These are phyloP conservation scores for Arthrinium phaeospermum DNA, from an alignment of 2,329 filamentous ascomycete species.

Conservation along the genomic window DNA sequence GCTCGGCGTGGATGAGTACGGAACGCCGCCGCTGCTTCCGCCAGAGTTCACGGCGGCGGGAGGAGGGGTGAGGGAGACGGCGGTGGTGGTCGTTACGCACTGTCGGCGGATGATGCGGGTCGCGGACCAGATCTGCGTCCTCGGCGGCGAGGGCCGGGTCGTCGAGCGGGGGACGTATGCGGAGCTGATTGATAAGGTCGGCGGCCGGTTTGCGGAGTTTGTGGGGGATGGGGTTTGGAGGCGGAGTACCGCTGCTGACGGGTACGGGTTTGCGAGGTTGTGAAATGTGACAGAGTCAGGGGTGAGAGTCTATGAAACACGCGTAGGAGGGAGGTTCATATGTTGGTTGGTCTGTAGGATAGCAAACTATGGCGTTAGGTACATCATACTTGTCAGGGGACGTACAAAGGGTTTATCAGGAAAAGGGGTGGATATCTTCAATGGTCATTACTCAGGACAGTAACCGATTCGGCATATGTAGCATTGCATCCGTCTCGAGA, in stretches of 20 bases:
- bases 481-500: too few species aligned
- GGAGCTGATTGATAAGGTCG: conserved; percentile 54
- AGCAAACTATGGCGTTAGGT: not conserved
- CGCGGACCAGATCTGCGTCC: conserved; percentile 66
- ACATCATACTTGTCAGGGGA: not conserved
- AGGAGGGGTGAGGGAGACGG: conserved; percentile 35
- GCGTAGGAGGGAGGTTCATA: not conserved
- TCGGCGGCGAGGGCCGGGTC: conserved; percentile 71
- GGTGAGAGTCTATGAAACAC: not conserved
- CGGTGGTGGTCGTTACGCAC: conserved; percentile 84
- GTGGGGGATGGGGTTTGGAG: conserved; percentile 35
- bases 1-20: not conserved
- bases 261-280: not conserved
- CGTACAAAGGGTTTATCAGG: too few species aligned
- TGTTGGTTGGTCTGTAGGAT: not conserved
- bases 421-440: too few species aligned
- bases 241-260: not conserved
- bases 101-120: conserved; percentile 78
- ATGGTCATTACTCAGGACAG: too few species aligned
- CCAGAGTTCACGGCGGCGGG: not conserved
- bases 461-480: too few species aligned
- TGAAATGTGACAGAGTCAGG: not conserved
- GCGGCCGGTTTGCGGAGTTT: conserved; percentile 55
- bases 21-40: not conserved
- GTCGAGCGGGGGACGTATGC: conserved; percentile 72